Percentiles rank a stretch among this genome's conserved stretches.
Evolutionary conservation across 345 rosid species (phyloP).

Genomic region (Sisymbrium irio): DNA sequence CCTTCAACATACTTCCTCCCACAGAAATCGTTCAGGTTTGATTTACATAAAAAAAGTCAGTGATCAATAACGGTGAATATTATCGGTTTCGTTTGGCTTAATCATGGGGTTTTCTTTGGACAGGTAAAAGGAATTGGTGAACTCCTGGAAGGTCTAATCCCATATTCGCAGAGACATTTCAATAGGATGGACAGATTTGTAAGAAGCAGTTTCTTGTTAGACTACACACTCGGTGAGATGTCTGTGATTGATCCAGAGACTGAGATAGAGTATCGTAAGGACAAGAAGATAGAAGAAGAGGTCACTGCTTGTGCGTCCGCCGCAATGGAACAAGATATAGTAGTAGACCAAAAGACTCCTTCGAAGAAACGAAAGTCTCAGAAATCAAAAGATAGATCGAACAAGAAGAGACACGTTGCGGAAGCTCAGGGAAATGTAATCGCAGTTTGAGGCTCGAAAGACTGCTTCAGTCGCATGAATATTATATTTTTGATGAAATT

Average conservation of each 20-base stretch:
- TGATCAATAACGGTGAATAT: not conserved
- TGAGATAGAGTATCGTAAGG: conserved; percentile 5
- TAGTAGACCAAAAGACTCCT: conserved; percentile 30
- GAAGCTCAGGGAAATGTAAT: conserved; percentile 35
- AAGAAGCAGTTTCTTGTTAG: conserved; percentile 84
- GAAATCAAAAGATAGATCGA: conserved; percentile 46
- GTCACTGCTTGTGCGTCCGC: conserved; percentile 9
- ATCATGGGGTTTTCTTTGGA: not conserved
- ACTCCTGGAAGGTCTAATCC: conserved; percentile 82
- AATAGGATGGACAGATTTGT: conserved; percentile 82
- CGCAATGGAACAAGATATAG: conserved; percentile 25
- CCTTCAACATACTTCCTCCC: conserved; percentile 74
- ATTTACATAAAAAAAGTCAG: not conserved
- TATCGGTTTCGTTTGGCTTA: conserved; percentile 15
- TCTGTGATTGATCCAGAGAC: conserved; percentile 67
- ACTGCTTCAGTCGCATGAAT: not conserved
- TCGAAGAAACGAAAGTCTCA: conserved; percentile 62
- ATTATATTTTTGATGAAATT: not conserved
- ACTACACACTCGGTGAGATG: conserved; percentile 83
- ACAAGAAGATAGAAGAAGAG: conserved; percentile 17
- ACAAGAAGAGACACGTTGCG: conserved; percentile 56
- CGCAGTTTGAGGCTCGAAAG: conserved; percentile 36
- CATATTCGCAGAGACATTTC: conserved; percentile 89
- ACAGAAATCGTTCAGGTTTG: conserved; percentile 74
- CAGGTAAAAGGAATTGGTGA: conserved; percentile 85